Percentiles rank a stretch among this genome's conserved stretches.
phyloP scores from a whole-genome alignment of 192 early-diverging fungal genomes.

The Rhizoclosmatium globosum region DNA sequence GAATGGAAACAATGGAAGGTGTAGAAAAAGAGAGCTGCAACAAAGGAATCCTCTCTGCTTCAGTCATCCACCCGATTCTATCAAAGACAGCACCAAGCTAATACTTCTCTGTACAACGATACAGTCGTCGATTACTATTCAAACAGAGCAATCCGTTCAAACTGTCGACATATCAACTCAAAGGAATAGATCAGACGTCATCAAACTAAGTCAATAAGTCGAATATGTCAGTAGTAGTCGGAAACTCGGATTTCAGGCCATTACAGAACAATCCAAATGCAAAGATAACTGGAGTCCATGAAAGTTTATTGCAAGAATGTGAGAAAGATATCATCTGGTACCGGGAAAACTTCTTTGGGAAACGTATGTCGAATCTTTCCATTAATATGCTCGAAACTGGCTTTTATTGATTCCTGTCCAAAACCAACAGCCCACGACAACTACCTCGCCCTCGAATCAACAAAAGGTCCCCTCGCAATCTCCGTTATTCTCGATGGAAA shows the following conservation, averaged over 20 bases:
- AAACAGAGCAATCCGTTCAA: too few relatives aligned
- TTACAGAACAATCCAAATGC: constrained; percentile 49
- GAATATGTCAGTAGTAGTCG: constrained; percentile 54
- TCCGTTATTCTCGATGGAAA: constrained; percentile 59
- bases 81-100: too few relatives aligned
- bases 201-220: too few relatives aligned
- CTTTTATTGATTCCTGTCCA: constrained; percentile 13
- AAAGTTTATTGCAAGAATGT: constrained; percentile 70
- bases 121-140: too few relatives aligned
- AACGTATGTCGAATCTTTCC: constrained; percentile 46
- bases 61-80: too few relatives aligned
- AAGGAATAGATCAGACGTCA: too few relatives aligned
- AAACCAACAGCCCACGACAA: constrained; percentile 54
- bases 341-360: constrained; percentile 69
- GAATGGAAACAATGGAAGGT: too few relatives aligned
- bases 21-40: too few relatives aligned
- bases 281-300: constrained; percentile 60
- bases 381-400: constrained; percentile 1
- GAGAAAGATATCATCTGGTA: constrained; percentile 76
- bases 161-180: too few relatives aligned
- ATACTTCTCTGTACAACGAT: too few relatives aligned
- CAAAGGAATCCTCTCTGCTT: too few relatives aligned
- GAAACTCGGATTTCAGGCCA: constrained; percentile 58
- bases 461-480: constrained; percentile 59
- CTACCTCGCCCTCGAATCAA: constrained; percentile 54